Conservation (phyloP, 139 green algal genomes). For the Haematococcus sp. region DNA sequence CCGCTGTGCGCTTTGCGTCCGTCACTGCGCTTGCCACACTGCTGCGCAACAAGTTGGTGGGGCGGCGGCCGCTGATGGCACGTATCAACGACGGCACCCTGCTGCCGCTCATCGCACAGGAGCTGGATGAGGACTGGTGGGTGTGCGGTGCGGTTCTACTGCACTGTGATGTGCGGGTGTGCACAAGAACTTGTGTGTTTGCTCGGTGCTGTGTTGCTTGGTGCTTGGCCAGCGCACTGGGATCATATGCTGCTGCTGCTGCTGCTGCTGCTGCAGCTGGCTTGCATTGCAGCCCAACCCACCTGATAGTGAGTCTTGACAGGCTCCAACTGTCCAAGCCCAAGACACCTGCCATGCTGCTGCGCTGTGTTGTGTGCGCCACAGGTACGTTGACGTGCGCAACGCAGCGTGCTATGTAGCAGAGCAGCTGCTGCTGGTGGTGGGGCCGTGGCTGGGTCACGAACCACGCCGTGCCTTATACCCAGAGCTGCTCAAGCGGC, state of each 20-base stretch:
- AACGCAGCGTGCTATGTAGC: slow-evolving; percentile 50
- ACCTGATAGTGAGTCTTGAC: too few species aligned
- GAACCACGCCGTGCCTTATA: slow-evolving; percentile 62
- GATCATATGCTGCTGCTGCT: too few species aligned
- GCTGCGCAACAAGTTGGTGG: slow-evolving; percentile 35
- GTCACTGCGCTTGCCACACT: slow-evolving; percentile 60
- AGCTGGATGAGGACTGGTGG: slow-evolving; percentile 83
- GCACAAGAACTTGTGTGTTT: too few species aligned
- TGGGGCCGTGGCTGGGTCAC: slow-evolving; percentile 39
- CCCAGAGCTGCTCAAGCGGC: slow-evolving; percentile 73
- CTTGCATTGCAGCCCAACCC: too few species aligned
- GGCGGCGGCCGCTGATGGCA: not conserved
- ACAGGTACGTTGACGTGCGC: slow-evolving; percentile 71
- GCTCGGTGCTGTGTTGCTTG: too few species aligned
- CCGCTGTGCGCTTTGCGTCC: slow-evolving; percentile 66
- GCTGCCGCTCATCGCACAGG: slow-evolving; percentile 60
- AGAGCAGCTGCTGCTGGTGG: slow-evolving; percentile 33
- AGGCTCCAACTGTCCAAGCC: too few species aligned
- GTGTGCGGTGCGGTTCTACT: too few species aligned
- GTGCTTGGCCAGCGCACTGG: too few species aligned
- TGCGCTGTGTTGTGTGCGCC: not conserved
- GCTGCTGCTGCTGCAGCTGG: too few species aligned
- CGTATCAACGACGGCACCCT: slow-evolving; percentile 24
- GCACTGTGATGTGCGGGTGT: too few species aligned
- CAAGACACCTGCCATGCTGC: too few species aligned